These are phyloP conservation scores for Alliaria petiolata DNA, from an alignment of 345 rosid species.

Conservation along the genomic window DNA sequence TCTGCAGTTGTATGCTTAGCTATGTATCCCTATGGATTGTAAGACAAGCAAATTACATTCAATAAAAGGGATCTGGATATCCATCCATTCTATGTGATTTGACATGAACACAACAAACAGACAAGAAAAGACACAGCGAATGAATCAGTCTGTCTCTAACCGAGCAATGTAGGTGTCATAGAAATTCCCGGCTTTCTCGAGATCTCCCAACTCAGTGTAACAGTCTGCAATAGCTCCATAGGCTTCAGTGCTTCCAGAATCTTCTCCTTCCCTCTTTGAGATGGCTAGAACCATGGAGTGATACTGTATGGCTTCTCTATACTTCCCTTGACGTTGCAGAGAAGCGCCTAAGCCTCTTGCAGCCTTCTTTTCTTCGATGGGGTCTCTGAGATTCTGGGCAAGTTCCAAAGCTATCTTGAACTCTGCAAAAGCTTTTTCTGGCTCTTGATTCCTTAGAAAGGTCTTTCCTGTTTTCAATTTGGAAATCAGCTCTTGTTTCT, in stretches of 20 bases:
- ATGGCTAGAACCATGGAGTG: conserved; percentile 75
- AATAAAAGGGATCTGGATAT: conserved; percentile 26
- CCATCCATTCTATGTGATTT: conserved; percentile 10
- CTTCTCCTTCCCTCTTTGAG: conserved; percentile 66
- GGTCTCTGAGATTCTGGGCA: conserved; percentile 68
- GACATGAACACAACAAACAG: conserved; percentile 9
- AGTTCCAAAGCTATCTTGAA: conserved; percentile 76
- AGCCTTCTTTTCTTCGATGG: conserved; percentile 84
- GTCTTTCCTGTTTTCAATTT: conserved; percentile 78
- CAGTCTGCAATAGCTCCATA: conserved; percentile 96
- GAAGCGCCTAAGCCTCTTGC: conserved; percentile 96
- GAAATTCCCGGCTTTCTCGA: conserved; percentile 79
- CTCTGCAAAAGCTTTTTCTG: conserved; percentile 65
- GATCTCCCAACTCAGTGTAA: conserved; percentile 89
- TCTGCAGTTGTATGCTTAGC: conserved; percentile 23
- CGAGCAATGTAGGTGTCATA: conserved; percentile 79
- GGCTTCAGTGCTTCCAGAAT: conserved; percentile 90
- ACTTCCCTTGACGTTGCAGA: conserved; percentile 85
- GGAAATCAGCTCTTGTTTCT: conserved; percentile 67
- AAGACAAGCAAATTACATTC: conserved; percentile 13
- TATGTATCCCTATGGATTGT: conserved; percentile 24
- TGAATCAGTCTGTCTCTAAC: conserved; percentile 62
- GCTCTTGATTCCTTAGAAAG: conserved; percentile 77
- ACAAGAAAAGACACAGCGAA: background rate
- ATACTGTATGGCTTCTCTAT: conserved; percentile 71